Base-by-base conservation (phyloP, 768 basidiomycete species). In the Galerina sulciceps region DNA sequence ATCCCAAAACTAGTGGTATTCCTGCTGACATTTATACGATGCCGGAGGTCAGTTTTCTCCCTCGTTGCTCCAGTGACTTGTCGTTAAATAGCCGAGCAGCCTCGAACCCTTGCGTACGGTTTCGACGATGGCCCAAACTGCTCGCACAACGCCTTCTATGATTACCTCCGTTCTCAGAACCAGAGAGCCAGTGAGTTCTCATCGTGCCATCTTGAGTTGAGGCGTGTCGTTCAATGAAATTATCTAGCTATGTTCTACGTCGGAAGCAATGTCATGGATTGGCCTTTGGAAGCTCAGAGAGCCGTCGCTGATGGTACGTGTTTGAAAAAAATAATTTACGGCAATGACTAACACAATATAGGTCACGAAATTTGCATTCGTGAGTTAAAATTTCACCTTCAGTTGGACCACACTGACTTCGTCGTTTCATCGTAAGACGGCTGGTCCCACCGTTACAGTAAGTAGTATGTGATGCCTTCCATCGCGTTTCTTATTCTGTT, bases 101-200 rank as follows among this genome's bases (percentile, higher is more conserved):
- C 86, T 34, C 65, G 69, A 10, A 84, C 85, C 2, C 71, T 86
- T 15, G 86, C 85, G 1, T 87, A 83, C 45, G 84, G 79, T 3
- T 87, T 87, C 57, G 86, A 88, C 58, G 86, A 88, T 58, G 86
- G 86, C 1, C 86, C 86, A 1, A 85, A 85, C 63, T 88, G 86
- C 64, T 80, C 83, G 3, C 86, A 88, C 59, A 87, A 87, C 54
- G 76, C 73, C 2, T 88, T 87, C 59, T 88, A 88, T 44, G 76
- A 86, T 58, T 88, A 69, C 59, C 75, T 88, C 31, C 47, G 64
- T 2, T 67, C 73, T 9, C 73, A 87, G 61, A 76, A 85, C 26
- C 86, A 88, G 72, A 84, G 80, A 79, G 85, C 86, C 5, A 85
- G 83, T 82, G 55, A 66, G 85, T 80, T 43, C 10, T 0, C 10